These are phyloP conservation scores for Haplosporangium gracile DNA, from an alignment of 192 early-diverging fungal genomes.

Conservation along the genomic window DNA sequence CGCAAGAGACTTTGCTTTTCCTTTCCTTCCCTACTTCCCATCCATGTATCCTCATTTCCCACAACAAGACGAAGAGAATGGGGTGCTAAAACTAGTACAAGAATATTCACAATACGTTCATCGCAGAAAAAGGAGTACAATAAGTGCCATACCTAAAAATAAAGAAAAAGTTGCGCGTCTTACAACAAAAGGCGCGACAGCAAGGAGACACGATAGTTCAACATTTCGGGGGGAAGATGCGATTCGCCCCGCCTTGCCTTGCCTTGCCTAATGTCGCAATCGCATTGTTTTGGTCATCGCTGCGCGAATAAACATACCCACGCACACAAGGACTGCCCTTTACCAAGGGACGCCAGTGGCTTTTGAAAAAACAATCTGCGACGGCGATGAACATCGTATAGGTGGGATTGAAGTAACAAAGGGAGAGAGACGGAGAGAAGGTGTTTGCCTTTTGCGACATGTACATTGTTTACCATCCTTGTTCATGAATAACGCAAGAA, in stretches of 20 bases:
- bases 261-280: not conserved
- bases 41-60: no score
- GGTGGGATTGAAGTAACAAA: not conserved
- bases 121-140: not conserved
- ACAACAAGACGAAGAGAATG: not conserved
- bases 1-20: not conserved
- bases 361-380: not conserved
- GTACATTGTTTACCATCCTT: not conserved
- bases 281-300: not conserved
- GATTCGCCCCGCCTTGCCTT: no score
- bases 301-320: not conserved
- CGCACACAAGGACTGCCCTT: not conserved
- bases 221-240: no score
- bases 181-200: not conserved
- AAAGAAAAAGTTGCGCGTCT: not conserved
- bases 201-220: not conserved
- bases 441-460: not conserved
- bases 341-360: not conserved
- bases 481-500: no score
- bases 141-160: not conserved
- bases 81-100: not conserved
- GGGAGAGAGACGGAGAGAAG: not conserved
- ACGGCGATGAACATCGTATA: not conserved
- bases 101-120: not conserved
- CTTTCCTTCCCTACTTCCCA: not conserved